Base-by-base conservation (phyloP, 148 eudicot genomes). In the Chenopodium berlandieri region DNA sequence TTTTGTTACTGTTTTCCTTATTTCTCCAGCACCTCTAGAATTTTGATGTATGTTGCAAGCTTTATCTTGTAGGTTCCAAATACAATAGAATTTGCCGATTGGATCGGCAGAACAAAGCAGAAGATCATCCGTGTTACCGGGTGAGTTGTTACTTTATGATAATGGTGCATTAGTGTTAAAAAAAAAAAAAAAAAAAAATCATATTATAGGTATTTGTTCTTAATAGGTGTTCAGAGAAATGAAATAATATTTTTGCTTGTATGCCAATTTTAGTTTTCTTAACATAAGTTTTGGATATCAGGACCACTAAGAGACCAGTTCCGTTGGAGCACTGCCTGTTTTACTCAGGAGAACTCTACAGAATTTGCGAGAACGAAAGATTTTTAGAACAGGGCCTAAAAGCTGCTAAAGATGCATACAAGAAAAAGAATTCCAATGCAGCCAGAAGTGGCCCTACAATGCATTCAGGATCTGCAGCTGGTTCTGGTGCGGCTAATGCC, bases 271-370 rank as follows among this genome's bases (percentile, higher is more conserved):
- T 54, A 12, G 62, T 4, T 76, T 77, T 27, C 63, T 81, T 72
- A 62, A 77, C 68, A 84, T 44, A 34, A 46, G 16, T 84, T 72
- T 67, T 81, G 82, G 74, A 48, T 80, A 82, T 79, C 92, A 96
- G 99, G 97, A 96, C 99, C 58, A 91, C 94, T 20, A 96, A 86
- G 86, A 92, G 99, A 86, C 99, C 99, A 69, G 99, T 96, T 79
- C 99, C 99, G 14, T 86, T 96, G 91, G 99, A 96, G 88, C 99
- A 96, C 80, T 96, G 94, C 84, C 84, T 96, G 46, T 96, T 94
- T 73, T 91, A 94, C 86, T 89, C 95, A 19, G 98, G 99, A 74
- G 99, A 96, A 80, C 91, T 96, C 54, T 91, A 89, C 87, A 90
- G 90, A 89, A 84, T 96, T 78, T 96, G 98, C 85, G 99, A 96